Conservation (phyloP, 2,329 filamentous ascomycete species). For the Fusarium concolor region DNA sequence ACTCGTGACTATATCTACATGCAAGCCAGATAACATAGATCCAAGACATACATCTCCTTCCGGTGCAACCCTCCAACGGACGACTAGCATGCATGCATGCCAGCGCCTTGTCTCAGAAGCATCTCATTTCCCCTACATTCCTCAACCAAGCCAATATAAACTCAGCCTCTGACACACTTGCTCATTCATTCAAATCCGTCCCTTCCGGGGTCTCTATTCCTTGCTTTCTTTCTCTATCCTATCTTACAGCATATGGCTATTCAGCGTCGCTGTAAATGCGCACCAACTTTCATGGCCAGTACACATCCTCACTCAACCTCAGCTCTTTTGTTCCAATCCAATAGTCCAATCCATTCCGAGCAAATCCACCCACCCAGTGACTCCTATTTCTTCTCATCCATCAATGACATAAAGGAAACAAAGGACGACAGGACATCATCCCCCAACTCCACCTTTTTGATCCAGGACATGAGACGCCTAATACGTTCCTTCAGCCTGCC, state of each 20-base stretch:
- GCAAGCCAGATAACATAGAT: background rate
- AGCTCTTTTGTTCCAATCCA: conserved; percentile 8
- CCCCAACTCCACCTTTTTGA: conserved; percentile 44
- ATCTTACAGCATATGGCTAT: conserved; percentile 31
- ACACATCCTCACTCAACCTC: background rate
- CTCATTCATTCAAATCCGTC: conserved; percentile 32
- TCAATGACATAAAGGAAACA: conserved; percentile 42
- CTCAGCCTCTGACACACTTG: conserved; percentile 12
- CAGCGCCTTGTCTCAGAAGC: conserved; percentile 23
- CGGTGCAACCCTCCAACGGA: background rate
- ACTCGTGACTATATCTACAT: conserved; percentile 7
- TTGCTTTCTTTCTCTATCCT: conserved; percentile 19
- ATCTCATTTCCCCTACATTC: conserved; percentile 35
- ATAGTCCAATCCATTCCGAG: conserved; percentile 11
- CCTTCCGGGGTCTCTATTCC: conserved; percentile 34
- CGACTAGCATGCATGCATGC: conserved; percentile 3
- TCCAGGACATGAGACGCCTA: conserved; percentile 42
- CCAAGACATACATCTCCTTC: conserved; percentile 23
- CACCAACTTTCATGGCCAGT: conserved; percentile 24
- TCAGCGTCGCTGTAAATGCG: conserved; percentile 30
- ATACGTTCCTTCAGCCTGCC: conserved; percentile 41
- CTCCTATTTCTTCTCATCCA: conserved; percentile 32
- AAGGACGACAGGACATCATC: conserved; percentile 42
- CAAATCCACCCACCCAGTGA: conserved; percentile 6
- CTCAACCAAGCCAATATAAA: conserved; percentile 18